phyloP scores from a whole-genome alignment of 345 rosid species.

The Citrus hindsii region DNA sequence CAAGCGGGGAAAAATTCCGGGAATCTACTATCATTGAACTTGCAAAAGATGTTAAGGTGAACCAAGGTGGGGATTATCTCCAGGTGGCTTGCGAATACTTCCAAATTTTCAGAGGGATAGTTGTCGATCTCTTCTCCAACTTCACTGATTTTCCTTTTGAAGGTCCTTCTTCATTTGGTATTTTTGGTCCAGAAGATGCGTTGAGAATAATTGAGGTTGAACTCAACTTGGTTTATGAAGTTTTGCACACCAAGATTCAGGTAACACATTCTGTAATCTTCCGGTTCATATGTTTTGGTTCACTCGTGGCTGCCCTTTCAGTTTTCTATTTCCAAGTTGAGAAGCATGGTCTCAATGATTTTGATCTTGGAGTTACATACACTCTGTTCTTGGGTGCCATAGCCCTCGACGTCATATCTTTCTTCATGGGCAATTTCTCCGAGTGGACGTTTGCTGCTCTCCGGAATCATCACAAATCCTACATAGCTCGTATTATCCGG shows the following conservation, averaged over 20 bases:
- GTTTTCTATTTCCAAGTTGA: slow-evolving; percentile 29
- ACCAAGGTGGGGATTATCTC: too few relatives aligned
- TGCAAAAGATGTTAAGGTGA: too few relatives aligned
- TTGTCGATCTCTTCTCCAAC: too few relatives aligned
- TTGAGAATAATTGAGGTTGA: slow-evolving; percentile 50
- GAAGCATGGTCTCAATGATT: slow-evolving; percentile 22
- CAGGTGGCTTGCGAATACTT: too few relatives aligned
- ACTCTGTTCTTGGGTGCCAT: slow-evolving; percentile 44
- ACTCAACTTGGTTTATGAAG: slow-evolving; percentile 63
- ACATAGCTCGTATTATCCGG: not conserved
- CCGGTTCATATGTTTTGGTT: slow-evolving; percentile 25
- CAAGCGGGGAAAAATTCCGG: too few relatives aligned
- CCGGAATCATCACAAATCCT: slow-evolving; percentile 15
- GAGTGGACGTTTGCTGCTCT: slow-evolving; percentile 48
- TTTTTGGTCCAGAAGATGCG: not conserved
- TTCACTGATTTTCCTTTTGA: too few relatives aligned
- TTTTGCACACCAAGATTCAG: slow-evolving; percentile 45
- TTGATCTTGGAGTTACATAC: slow-evolving; percentile 55
- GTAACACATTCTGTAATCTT: slow-evolving; percentile 38
- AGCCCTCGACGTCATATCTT: slow-evolving; percentile 40
- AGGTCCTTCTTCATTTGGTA: too few relatives aligned
- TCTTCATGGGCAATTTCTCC: slow-evolving; percentile 47
- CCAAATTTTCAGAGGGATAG: too few relatives aligned
- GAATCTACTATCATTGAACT: too few relatives aligned
- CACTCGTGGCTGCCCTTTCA: slow-evolving; percentile 27